Conservation (phyloP, 2,329 filamentous ascomycete genomes). For the Colletotrichum trifolii region DNA sequence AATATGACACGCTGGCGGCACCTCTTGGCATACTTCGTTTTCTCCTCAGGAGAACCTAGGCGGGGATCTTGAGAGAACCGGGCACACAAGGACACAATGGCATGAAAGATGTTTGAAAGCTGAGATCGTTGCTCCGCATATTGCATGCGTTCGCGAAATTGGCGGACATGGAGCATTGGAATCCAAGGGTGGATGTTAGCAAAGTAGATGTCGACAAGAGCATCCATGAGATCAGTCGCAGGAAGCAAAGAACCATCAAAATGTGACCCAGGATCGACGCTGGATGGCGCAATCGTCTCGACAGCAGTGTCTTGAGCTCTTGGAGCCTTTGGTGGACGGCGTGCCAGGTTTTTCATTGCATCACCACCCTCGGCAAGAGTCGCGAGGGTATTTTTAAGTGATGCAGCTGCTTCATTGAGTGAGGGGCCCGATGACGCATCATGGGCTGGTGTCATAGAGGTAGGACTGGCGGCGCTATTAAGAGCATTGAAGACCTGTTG, state of each 20-base stretch:
- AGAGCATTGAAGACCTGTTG: slow-evolving; percentile 46
- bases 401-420: slow-evolving; percentile 38
- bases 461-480: slow-evolving; percentile 1
- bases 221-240: slow-evolving; percentile 46
- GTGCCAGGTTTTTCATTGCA: slow-evolving; percentile 16
- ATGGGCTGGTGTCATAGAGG: slow-evolving; percentile 3
- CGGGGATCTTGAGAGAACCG: slow-evolving; percentile 42
- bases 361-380: slow-evolving; percentile 32
- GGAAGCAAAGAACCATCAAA: slow-evolving; percentile 34
- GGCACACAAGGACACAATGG: slow-evolving; percentile 46
- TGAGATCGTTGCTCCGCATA: slow-evolving; percentile 37
- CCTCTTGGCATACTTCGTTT: slow-evolving; percentile 39
- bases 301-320: not conserved
- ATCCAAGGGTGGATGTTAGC: slow-evolving; percentile 52
- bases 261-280: slow-evolving; percentile 9
- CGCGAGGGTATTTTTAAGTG: slow-evolving; percentile 39
- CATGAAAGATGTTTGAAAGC: slow-evolving; percentile 48
- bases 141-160: slow-evolving; percentile 40
- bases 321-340: not conserved
- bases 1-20: slow-evolving; percentile 46
- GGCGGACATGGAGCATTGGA: slow-evolving; percentile 47
- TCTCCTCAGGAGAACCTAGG: slow-evolving; percentile 40
- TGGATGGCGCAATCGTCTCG: not conserved
- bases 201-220: slow-evolving; percentile 50
- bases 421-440: slow-evolving; percentile 14